Conservation (phyloP, 2,329 filamentous ascomycete species). For the Fusarium sp. region DNA sequence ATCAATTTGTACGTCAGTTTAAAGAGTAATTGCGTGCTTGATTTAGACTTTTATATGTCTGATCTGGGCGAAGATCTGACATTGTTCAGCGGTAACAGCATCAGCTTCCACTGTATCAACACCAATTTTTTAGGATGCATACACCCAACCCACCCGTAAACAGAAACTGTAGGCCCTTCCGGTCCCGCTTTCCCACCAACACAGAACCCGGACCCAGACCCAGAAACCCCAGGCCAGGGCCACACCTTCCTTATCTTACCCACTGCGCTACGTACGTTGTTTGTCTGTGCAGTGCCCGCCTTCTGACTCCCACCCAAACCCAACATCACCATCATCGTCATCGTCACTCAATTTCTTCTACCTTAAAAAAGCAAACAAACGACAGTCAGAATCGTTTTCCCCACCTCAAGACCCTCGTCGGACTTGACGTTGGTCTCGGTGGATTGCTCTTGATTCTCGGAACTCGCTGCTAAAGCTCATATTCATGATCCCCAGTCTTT, state of each 20-base stretch:
- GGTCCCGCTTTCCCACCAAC: constrained; percentile 41
- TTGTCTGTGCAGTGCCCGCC: constrained; percentile 3
- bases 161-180: constrained; percentile 16
- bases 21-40: not conserved
- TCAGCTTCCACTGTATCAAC: constrained; percentile 11
- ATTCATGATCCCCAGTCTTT: constrained; percentile 25
- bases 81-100: not conserved
- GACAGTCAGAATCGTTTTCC: not conserved
- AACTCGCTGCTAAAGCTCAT: constrained; percentile 21
- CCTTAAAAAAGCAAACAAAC: constrained; percentile 1
- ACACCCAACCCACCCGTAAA: constrained; percentile 1
- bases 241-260: constrained; percentile 26
- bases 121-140: constrained; percentile 10
- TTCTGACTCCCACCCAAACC: constrained; percentile 25
- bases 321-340: constrained; percentile 22
- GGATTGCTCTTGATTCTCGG: constrained; percentile 28
- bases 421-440: constrained; percentile 27
- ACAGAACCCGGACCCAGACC: not conserved
- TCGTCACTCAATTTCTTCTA: constrained; percentile 14
- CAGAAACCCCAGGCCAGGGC: not conserved
- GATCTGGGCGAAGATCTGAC: not conserved
- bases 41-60: not conserved
- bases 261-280: not conserved
- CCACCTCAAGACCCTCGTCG: constrained; percentile 26
- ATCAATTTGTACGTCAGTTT: not conserved